Percentiles rank a stretch among this genome's conserved stretches.
These are phyloP conservation scores for Geotrichum restrictum DNA, from an alignment of 1,139 yeast genomes.

Conservation along the genomic window DNA sequence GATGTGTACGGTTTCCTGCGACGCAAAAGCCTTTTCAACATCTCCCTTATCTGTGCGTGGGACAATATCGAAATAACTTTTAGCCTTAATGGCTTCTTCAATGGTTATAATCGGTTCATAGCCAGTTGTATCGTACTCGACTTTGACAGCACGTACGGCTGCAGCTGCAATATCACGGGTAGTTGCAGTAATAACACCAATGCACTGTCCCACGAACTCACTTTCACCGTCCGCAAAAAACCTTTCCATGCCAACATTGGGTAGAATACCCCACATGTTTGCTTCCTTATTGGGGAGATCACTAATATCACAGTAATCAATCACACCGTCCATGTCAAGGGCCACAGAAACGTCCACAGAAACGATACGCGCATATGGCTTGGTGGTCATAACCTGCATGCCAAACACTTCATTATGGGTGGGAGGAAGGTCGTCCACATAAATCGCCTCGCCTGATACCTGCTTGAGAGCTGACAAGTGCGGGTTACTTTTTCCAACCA, in stretches of 20 bases:
- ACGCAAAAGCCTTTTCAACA: slow-evolving; percentile 38
- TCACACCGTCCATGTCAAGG: slow-evolving; percentile 41
- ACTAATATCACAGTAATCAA: slow-evolving; percentile 42
- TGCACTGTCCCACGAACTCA: slow-evolving; percentile 43
- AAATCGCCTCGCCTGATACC: slow-evolving; percentile 46
- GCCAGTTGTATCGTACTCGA: slow-evolving; percentile 42
- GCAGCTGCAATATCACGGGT: slow-evolving; percentile 42
- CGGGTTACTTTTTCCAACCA: slow-evolving; percentile 42
- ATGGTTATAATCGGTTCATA: slow-evolving; percentile 40
- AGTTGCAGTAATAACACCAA: slow-evolving; percentile 43
- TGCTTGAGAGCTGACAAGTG: slow-evolving; percentile 46
- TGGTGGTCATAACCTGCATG: slow-evolving; percentile 43
- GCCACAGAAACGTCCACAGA: slow-evolving; percentile 42
- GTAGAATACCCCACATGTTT: slow-evolving; percentile 44
- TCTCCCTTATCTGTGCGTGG: slow-evolving; percentile 41
- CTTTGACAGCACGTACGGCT: slow-evolving; percentile 44
- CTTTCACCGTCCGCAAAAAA: slow-evolving; percentile 45
- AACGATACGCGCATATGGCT: slow-evolving; percentile 43
- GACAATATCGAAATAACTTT: slow-evolving; percentile 40
- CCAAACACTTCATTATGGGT: slow-evolving; percentile 42
- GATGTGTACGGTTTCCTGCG: slow-evolving; percentile 34
- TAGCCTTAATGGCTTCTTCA: slow-evolving; percentile 43
- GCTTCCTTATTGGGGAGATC: slow-evolving; percentile 41
- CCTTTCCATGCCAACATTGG: slow-evolving; percentile 41
- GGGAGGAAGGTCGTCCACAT: slow-evolving; percentile 45